phyloP scores from a whole-genome alignment of 176 grass and related monocot genomes.

The Zoysia pacifica region DNA sequence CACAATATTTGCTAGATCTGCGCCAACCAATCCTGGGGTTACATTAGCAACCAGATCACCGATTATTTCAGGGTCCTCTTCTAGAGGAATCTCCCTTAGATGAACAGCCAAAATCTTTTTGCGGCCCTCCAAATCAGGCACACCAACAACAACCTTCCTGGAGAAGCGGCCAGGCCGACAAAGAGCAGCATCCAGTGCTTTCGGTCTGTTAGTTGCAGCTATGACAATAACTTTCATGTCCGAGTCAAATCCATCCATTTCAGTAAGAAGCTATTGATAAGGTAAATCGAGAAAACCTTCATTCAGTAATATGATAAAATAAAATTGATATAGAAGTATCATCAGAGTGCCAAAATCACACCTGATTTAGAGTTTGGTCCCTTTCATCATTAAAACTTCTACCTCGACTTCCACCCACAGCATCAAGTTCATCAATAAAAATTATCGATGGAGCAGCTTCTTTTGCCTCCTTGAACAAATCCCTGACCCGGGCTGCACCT shows the following conservation, averaged over 20 bases:
- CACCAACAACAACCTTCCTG: slow-evolving; percentile 91
- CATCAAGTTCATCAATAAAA: slow-evolving; percentile 99
- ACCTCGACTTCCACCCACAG: slow-evolving; percentile 88
- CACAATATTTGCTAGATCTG: slow-evolving; percentile 88
- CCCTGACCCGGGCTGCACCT: slow-evolving; percentile 88
- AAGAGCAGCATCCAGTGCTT: slow-evolving; percentile 81
- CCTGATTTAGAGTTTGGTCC: slow-evolving; percentile 98
- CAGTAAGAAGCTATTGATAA: slow-evolving; percentile 73
- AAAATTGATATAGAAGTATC: slow-evolving; percentile 18
- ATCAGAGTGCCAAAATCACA: slow-evolving; percentile 25
- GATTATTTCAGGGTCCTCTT: slow-evolving; percentile 75
- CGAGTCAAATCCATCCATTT: slow-evolving; percentile 97
- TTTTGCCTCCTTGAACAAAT: slow-evolving; percentile 96
- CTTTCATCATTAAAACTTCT: slow-evolving; percentile 90
- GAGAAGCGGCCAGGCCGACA: slow-evolving; percentile 89
- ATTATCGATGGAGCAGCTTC: slow-evolving; percentile 80
- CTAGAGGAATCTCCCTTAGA: slow-evolving; percentile 73
- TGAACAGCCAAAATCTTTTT: slow-evolving; percentile 87
- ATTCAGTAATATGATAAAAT: slow-evolving; percentile 20
- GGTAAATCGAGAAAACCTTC: slow-evolving; percentile 41
- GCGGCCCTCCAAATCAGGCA: slow-evolving; percentile 77
- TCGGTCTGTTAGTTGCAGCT: slow-evolving; percentile 90
- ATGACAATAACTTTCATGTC: slow-evolving; percentile 94
- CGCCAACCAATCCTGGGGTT: slow-evolving; percentile 81
- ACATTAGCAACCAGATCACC: slow-evolving; percentile 77